Evolutionary conservation across 1,139 yeast species (phyloP), one percentile per base, ranked within the genome.

Genomic region (Nakaseomyces glabratus): DNA sequence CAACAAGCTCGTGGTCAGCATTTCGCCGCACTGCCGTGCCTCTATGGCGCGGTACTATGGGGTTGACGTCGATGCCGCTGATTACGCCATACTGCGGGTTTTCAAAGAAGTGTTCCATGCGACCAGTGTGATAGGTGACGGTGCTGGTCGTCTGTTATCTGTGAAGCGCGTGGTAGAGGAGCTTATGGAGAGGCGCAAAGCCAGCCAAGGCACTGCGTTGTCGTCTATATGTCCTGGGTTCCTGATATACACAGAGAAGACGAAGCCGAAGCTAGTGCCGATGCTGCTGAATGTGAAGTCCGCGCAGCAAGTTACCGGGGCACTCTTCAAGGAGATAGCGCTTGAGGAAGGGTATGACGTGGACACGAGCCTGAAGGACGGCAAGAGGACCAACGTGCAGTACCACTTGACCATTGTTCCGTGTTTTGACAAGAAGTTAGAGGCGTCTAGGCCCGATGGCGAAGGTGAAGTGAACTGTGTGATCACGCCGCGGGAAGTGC

Each of bases 381-480:
- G 26, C 4, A 37, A 52, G 47, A 12, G 51, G 0, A 30, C 62
- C 8, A 56, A 59, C 0, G 51, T 70, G 3, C 61, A 85, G 0
- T 93, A 84, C 52, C 96, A 88, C 55, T 61, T 90, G 40, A 71
- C 93, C 10, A 66, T 90, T 19, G 88, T 90, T 97, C 97, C 98
- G 1, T 90, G 97, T 50, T 90, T 90, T 55, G 99, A 90, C 58
- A 90, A 90, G 61, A 90, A 90, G 58, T 67, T 90, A 25, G 99
- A 90, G 60, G 93, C 96, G 24, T 88, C 96, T 2, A 66, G 97
- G 41, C 79, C 84, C 0, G 95, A 85, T 46, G 57, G 60, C 10
- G 63, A 55, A 12, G 55, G 51, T 2, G 95, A 85, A 48, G 97
- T 90, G 6, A 96, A 90, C 57, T 84, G 95, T 61, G 98, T 90